These are phyloP conservation scores for Trypanosoma boissoni DNA, from an alignment of 208 protist genomes.

Conservation along the genomic window DNA sequence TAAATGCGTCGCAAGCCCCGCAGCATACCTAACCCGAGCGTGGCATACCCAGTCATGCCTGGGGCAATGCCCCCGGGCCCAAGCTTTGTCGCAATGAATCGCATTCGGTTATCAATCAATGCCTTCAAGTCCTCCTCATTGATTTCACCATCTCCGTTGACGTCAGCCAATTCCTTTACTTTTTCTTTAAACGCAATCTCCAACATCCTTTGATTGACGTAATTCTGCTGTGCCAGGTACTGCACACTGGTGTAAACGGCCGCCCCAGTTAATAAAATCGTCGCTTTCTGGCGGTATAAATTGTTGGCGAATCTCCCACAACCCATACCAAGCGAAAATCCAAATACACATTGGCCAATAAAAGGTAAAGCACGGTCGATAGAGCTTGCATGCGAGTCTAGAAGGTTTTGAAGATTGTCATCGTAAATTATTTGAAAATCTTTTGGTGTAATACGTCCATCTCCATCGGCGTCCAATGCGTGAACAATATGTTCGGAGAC, in stretches of 20 bases:
- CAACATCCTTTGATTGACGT: slow-evolving; percentile 44
- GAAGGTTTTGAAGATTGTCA: slow-evolving; percentile 28
- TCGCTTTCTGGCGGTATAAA: slow-evolving; percentile 38
- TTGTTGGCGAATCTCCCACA: slow-evolving; percentile 35
- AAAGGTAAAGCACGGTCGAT: slow-evolving; percentile 55
- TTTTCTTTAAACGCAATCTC: slow-evolving; percentile 46
- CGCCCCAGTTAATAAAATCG: slow-evolving; percentile 38
- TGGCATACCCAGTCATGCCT: slow-evolving; percentile 44
- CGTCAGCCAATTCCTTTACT: slow-evolving; percentile 45
- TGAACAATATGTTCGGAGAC: slow-evolving; percentile 29
- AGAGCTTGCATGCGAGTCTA: slow-evolving; percentile 23
- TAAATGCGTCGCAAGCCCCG: slow-evolving; percentile 42
- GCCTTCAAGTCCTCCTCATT: slow-evolving; percentile 46
- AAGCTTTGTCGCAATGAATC: slow-evolving; percentile 55
- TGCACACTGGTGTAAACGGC: slow-evolving; percentile 40
- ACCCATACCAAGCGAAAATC: slow-evolving; percentile 34
- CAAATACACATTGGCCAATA: slow-evolving; percentile 45
- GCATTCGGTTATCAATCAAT: slow-evolving; percentile 54
- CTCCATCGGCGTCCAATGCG: slow-evolving; percentile 54
- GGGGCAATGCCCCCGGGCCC: slow-evolving; percentile 57
- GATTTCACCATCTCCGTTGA: slow-evolving; percentile 54
- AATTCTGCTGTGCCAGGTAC: slow-evolving; percentile 63
- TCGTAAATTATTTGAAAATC: slow-evolving; percentile 76
- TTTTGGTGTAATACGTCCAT: slow-evolving; percentile 54
- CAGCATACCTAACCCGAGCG: slow-evolving; percentile 43